Base-by-base conservation (phyloP, 1,284 basidiomycete genomes). In the Malassezia equina region DNA sequence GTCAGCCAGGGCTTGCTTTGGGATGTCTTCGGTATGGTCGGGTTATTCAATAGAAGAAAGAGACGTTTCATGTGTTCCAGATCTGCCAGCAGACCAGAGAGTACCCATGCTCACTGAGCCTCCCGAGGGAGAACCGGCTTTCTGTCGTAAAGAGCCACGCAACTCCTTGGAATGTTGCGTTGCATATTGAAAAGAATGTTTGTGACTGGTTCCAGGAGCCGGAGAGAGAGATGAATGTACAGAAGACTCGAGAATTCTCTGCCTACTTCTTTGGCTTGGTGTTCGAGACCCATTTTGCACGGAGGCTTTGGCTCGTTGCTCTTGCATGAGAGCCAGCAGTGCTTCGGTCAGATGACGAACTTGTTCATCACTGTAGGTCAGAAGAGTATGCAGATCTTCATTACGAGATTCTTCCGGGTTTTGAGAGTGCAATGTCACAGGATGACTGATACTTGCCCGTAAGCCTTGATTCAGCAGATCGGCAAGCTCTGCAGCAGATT, bases 301-400 rank as follows among this genome's bases (percentile, higher is more conserved):
- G 15, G 19, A 21, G 36, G 44, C 12, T 29, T 21, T 23, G 9
- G 29, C 19, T 8, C 48, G 61, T 39, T 5, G 60, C 13, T 45
- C 47, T 17, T 24, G 48, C 5, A 61, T 54, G 33, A 72, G 44
- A 0, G 57, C 55, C 17, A 72, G 60, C 5, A 72, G 33, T n/a
- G 58, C 61, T 28, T 72, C 69, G 2, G 62, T 65, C 3, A 72
- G 47, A 33, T 47, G 60, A 9, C 70, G 47, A 3, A 72, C 54
- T 29, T 72, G 67, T 23, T 72, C 70, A 51, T 72, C 67, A 41
- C 67, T 69, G 29, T 59, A 28, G 7, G 60, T 45, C 4, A 71
- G 47, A 11, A 72, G 52, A 3, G 53, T 47, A 11, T 46, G 47
- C 5, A 69, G 57, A 24, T 41, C 55, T 23, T 55, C 53, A 45